A percentile compares a stretch with the other conserved stretches of the same genome.
Conservation (phyloP, 345 rosid genomes). For the Melastoma malabathricum region DNA sequence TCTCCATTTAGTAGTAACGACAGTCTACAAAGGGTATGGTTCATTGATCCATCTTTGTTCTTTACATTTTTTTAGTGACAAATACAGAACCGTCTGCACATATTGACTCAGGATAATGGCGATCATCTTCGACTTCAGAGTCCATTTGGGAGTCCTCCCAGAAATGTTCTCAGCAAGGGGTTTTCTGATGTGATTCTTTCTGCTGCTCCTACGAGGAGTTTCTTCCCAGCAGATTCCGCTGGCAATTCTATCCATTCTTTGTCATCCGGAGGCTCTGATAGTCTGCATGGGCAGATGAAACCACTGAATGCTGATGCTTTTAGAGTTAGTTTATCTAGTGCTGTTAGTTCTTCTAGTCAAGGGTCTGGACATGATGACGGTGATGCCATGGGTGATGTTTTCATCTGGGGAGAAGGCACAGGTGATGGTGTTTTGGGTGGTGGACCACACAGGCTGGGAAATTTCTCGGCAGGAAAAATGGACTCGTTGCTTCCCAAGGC, state of each 20-base stretch:
- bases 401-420: conserved; percentile 65
- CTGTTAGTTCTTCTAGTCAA: conserved; percentile 74
- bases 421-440: conserved; percentile 65
- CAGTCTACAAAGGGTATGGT: conserved; percentile 68
- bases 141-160: conserved; percentile 97
- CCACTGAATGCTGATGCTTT: conserved; percentile 63
- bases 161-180: conserved; percentile 71
- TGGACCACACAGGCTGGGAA: conserved; percentile 43
- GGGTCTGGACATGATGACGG: conserved; percentile 84
- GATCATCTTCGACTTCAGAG: conserved; percentile 67
- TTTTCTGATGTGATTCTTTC: conserved; percentile 68
- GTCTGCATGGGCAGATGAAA: conserved; percentile 76
- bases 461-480: conserved; percentile 27
- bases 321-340: conserved; percentile 97
- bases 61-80: not conserved
- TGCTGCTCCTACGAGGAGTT: conserved; percentile 77
- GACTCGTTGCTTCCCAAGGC: conserved; percentile 62
- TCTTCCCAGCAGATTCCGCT: conserved; percentile 74
- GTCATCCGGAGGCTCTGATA: conserved; percentile 94
- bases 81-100: conserved; percentile 6
- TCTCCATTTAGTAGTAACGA: conserved; percentile 84
- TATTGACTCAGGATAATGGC: conserved; percentile 50
- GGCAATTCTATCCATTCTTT: conserved; percentile 80
- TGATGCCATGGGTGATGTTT: conserved; percentile 69
- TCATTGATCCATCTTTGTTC: too few species aligned